These are phyloP conservation scores for Scenedesmus sp. DNA, from an alignment of 163 green algal species.

Conservation along the genomic window DNA sequence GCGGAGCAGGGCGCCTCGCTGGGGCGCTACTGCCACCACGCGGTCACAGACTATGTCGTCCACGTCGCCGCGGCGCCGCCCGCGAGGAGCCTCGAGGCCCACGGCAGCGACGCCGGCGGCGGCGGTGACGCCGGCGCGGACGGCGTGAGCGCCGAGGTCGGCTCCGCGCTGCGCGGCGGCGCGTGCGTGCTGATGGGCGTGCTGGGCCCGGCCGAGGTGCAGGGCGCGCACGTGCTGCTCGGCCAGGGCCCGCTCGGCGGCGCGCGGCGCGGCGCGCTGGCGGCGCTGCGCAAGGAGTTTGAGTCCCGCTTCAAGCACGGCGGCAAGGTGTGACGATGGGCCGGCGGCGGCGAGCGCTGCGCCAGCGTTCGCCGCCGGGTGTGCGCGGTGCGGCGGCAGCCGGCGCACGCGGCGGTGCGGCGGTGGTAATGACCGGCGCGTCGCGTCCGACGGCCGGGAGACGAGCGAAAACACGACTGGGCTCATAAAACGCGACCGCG, in stretches of 20 bases:
- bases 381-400: no score
- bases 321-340: conserved; percentile 18
- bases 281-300: conserved; percentile 12
- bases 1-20: conserved; percentile 19
- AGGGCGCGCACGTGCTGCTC: conserved; percentile 12
- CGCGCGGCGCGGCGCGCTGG: conserved; percentile 4
- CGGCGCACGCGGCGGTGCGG: no score
- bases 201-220: conserved; percentile 7
- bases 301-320: conserved; percentile 23
- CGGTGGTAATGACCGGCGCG: no score
- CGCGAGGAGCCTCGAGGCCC: neutral
- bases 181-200: conserved; percentile 30
- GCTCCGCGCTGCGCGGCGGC: neutral
- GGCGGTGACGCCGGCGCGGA: no score
- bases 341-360: no score
- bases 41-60: conserved; percentile 36
- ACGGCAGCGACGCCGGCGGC: neutral
- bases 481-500: no score
- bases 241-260: conserved; percentile 12
- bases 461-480: no score
- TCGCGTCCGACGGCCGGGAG: no score
- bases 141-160: neutral
- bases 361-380: no score
- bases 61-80: conserved; percentile 12
- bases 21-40: conserved; percentile 28